A percentile compares a stretch with the other conserved stretches of the same genome.
Evolutionary conservation across 495 filamentous ascomycete genomes (phyloP).

Genomic region (Penicillium coprophilum): DNA sequence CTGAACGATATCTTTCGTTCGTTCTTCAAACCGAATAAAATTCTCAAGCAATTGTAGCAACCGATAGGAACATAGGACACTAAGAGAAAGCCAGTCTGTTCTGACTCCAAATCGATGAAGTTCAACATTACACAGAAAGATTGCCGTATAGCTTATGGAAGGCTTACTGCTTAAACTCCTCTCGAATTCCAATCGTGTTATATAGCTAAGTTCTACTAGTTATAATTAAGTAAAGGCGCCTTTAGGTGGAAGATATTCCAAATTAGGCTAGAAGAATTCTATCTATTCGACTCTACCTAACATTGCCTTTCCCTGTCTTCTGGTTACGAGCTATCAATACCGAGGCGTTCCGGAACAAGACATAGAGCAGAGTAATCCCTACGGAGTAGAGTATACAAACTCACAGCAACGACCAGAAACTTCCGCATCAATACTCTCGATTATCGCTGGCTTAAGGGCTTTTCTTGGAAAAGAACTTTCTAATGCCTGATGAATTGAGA

Average conservation of each 20-base stretch:
- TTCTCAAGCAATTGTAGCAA: constrained; percentile 30
- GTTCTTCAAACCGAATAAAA: constrained; percentile 28
- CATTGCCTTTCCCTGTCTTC: constrained; percentile 1
- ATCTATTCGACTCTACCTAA: constrained; percentile 7
- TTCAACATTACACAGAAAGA: constrained; percentile 33
- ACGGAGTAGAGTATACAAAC: constrained; percentile 20
- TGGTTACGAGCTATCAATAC: not conserved
- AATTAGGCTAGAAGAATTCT: constrained; percentile 13
- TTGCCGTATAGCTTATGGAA: constrained; percentile 27
- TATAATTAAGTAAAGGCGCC: constrained; percentile 1
- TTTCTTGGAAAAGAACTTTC: constrained; percentile 9
- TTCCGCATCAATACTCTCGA: constrained; percentile 15
- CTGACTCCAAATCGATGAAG: constrained; percentile 32
- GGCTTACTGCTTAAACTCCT: constrained; percentile 8
- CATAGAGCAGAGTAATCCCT: constrained; percentile 21
- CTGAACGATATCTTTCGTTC: constrained; percentile 30
- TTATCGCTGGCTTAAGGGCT: constrained; percentile 7
- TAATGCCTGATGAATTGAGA: constrained; percentile 12
- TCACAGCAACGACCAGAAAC: constrained; percentile 23
- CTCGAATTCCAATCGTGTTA: constrained; percentile 2
- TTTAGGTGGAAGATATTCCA: constrained; percentile 18
- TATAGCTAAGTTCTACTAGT: constrained; percentile 10
- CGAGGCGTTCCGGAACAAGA: not conserved
- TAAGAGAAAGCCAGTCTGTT: constrained; percentile 27
- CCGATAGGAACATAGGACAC: constrained; percentile 29